Conservation (phyloP, 805 yeast species). For the Spathaspora hagerdaliae region DNA sequence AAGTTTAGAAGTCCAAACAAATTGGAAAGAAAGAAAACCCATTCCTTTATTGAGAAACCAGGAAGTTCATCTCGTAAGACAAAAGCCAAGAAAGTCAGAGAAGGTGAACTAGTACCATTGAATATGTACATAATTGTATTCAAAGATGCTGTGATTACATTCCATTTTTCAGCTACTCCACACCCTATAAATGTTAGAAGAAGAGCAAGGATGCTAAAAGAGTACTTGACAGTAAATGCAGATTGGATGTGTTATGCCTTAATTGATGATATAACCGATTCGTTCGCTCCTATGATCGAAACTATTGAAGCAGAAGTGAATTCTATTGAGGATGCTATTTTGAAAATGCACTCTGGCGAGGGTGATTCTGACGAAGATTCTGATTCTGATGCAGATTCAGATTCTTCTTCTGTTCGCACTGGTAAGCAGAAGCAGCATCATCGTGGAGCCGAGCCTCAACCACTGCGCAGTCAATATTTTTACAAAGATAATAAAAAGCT, state of each 20-base stretch:
- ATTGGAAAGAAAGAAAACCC: slow-evolving; percentile 1
- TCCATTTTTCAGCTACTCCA: slow-evolving; percentile 92
- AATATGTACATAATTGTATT: slow-evolving; percentile 92
- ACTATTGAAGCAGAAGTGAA: slow-evolving; percentile 93
- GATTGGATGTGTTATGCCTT: slow-evolving; percentile 98
- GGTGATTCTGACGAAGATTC: slow-evolving; percentile 41
- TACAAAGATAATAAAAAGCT: background rate
- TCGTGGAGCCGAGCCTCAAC: slow-evolving; percentile 5
- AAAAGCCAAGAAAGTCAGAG: slow-evolving; percentile 30
- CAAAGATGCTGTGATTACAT: slow-evolving; percentile 84
- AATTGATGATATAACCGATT: slow-evolving; percentile 95
- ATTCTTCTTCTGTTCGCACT: slow-evolving; percentile 1
- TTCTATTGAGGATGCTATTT: slow-evolving; percentile 87
- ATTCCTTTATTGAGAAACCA: slow-evolving; percentile 6
- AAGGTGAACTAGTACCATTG: slow-evolving; percentile 74
- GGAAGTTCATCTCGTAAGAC: slow-evolving; percentile 20
- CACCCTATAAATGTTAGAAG: slow-evolving; percentile 95
- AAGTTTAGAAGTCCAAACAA: background rate
- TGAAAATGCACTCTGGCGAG: slow-evolving; percentile 76
- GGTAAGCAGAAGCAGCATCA: slow-evolving; percentile 18
- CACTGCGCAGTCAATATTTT: slow-evolving; percentile 6
- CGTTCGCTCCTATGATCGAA: slow-evolving; percentile 94
- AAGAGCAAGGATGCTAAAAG: slow-evolving; percentile 81
- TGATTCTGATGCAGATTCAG: slow-evolving; percentile 25
- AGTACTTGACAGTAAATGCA: slow-evolving; percentile 83